Base-by-base conservation (phyloP, 441 rosid genomes). In the Capsella rubella region DNA sequence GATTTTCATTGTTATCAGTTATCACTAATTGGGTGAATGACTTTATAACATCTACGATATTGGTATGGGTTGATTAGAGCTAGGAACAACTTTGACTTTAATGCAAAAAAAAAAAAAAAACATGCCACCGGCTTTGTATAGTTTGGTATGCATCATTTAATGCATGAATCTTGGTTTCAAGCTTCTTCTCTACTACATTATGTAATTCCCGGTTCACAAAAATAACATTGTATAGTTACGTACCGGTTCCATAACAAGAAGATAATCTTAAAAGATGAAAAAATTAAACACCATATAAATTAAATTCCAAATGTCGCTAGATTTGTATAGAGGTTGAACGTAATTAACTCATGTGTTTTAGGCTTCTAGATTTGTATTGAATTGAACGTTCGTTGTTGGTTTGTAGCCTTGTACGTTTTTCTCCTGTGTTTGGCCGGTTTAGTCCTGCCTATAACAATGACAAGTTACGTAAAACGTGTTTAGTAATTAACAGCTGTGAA, bases 91-190 rank as follows among this genome's bases (percentile, higher is more conserved):
- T 57, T 65, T 74, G 72, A 77, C 80, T 71, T 77, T 31, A 77
- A 77, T 77, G 72, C 72, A 77, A 18, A 58, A 21, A 21, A 16
- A 16, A 16, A 16, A 16, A 16, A 21, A 21, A 70, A 77, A 76
- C 76, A 77, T 77, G 72, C 54, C 80, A 77, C 80, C 72, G 63
- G 62, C 51, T 77, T 77, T 71, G 49, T 57, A 50, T 64, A 58
- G 76, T 77, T 71, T 58, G 76, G 76, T 77, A 65, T 31, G 63
- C 72, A 56, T 12, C 35, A 77, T 65, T 77, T 42, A 77, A 40
- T 71, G 76, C 72, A 77, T 71, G 76, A 35, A 64, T 51, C 15
- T 71, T 29, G 66, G 72, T 58, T 71, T 57, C 52, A 69, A 47
- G 29, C 27, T 61, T 62, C 37, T 18, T 34, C 54, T 62, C 66